Evolutionary conservation across 495 filamentous ascomycete genomes (phyloP), one percentile per base, ranked within the genome.

Genomic region (Trichoderma reesei): DNA sequence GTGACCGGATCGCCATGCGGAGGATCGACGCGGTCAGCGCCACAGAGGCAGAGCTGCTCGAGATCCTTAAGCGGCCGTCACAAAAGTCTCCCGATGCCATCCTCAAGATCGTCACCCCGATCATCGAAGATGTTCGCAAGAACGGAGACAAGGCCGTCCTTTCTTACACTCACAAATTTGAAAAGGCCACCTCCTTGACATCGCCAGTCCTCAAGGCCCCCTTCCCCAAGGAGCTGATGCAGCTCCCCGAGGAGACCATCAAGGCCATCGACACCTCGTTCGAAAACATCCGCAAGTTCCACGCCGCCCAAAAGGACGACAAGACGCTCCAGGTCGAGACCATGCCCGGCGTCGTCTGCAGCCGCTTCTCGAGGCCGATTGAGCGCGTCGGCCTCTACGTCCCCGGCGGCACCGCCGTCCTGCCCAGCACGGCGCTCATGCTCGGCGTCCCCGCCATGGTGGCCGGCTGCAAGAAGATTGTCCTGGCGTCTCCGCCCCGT

Each of bases 391-490:
- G 94, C 63, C 83, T 96, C 51, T 98, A 98, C 73, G 86, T 98
- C 9, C 94, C 94, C 9, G 94, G 94, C 63, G 94, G 94, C 61
- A 98, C 94, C 0, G 94, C 94, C 1, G 94, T 98, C 13, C 83
- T 98, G 14, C 94, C 94, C 4, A 96, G 91, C 59, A 96, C 94
- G 14, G 94, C 94, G 2, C 86, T 98, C 70, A 98, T 98, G 94
- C 83, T 98, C 34, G 94, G 94, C 71, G 94, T 98, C 6, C 94
- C 94, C 18, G 94, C 94, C 39, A 92, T 94, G 86, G 94, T 97
- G 4, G 94, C 94, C 13, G 95, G 94, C n/a, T 98, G 94, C 82
- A 85, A 91, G 73, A 92, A 86, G 74, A 98, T 98, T 56, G 87
- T 98, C 26, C 73, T 98, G 37, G 94, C 95, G 10, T 92, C 93